A percentile compares a stretch with the other conserved stretches of the same genome.
phyloP scores from a whole-genome alignment of 2,329 filamentous ascomycete genomes.

The Aspergillus sp. region DNA sequence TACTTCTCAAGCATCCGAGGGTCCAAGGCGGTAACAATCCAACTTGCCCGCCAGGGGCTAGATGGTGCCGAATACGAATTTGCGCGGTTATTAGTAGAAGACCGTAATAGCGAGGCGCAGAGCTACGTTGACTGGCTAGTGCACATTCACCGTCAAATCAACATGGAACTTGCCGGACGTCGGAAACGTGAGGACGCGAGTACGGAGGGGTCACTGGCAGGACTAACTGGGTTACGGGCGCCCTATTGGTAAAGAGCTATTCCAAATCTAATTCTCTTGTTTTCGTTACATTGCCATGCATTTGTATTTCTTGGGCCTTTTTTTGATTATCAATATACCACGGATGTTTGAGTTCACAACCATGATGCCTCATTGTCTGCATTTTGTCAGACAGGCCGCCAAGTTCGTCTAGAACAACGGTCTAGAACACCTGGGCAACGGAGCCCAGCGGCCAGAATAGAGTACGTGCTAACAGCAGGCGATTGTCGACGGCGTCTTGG shows the following conservation, averaged over 20 bases:
- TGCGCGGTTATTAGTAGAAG: slow-evolving; percentile 84
- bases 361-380: neutral
- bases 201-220: slow-evolving; percentile 44
- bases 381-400: neutral
- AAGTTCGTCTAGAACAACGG: slow-evolving; percentile 5
- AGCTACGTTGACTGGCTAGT: slow-evolving; percentile 99
- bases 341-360: slow-evolving; percentile 3
- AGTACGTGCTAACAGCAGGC: slow-evolving; percentile 4
- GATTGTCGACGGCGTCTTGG: slow-evolving; percentile 1
- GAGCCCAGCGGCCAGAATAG: neutral
- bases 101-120: slow-evolving; percentile 95
- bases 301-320: slow-evolving; percentile 11
- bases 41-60: slow-evolving; percentile 86
- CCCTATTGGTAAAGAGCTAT: slow-evolving; percentile 43
- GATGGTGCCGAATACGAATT: slow-evolving; percentile 98
- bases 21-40: slow-evolving; percentile 83
- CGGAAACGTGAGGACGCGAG: slow-evolving; percentile 48
- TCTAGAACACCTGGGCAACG: neutral
- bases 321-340: slow-evolving; percentile 13
- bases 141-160: slow-evolving; percentile 88
- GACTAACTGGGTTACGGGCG: slow-evolving; percentile 46
- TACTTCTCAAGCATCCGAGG: slow-evolving; percentile 79
- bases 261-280: slow-evolving; percentile 6
- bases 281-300: slow-evolving; percentile 6
- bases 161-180: slow-evolving; percentile 69